Evolutionary conservation across 1,284 basidiomycete species (phyloP), one percentile per base, ranked within the genome.

Genomic region (Thelephora terrestris): DNA sequence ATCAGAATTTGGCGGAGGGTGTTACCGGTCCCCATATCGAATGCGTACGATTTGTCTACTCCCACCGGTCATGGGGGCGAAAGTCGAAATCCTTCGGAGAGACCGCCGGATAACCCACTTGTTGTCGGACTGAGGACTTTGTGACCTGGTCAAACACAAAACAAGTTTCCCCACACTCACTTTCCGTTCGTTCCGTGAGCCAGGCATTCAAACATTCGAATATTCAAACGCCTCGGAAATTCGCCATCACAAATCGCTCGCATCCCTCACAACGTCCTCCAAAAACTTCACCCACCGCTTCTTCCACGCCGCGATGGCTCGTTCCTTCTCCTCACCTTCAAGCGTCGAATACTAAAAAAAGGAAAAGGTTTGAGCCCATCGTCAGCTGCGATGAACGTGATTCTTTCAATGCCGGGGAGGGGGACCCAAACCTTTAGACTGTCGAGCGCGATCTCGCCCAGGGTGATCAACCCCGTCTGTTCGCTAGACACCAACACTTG

Each of bases 401-500:
- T n/a, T n/a, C n/a, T n/a, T n/a, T 43, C 21, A 46, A 17, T 5
- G 38, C 39, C 47, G 40, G 12, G 50, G 38, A 39, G 40, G 7
- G 38, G 16, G 49, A 25, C 20, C 9, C 12, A 32, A 27, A 80
- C 83, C 67, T 73, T 65, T 49, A 85, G 68, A 57, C 81, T 85
- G 53, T 83, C 79, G 45, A 76, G 69, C 3, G 81, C 81, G 18
- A 85, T 64, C 49, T 74, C 69, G 0, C 74, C 73, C 7, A 85
- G 65, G 9, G 79, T 81, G 39, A 71, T 66, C 14, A 86, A 61
- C 7, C 80, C 79, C 12, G 72, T 79, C 18, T 82, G 57, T 55
- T 85, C 81, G 53, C 81, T 85, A 1, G 78, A 68, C 21, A 76
- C 79, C 24, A 85, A 63, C 18, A 85, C 79, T 68, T 85, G 82